Evolutionary conservation across 257 asterid genomes (phyloP), one percentile per base, ranked within the genome.

Genomic region (Salvia hispanica): DNA sequence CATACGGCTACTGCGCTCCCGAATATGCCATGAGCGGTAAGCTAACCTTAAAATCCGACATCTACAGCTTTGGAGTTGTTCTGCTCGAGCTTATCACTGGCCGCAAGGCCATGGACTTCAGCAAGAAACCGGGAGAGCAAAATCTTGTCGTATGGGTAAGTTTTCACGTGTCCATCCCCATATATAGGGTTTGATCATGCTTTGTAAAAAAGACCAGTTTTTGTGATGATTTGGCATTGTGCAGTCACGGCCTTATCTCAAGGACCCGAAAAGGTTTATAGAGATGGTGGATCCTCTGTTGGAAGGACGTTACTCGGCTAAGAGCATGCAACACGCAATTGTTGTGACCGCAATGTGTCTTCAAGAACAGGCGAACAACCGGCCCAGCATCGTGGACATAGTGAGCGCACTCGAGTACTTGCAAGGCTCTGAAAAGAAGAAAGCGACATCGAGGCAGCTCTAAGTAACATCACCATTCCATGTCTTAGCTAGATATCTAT

Each of bases 21-120:
- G 95, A 88, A 39, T 88, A 85, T 13, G 95, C 95, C 39, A 88
- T 88, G 95, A 85, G 95, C 47, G 95, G 95, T 2, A 83, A 83
- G 59, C 73, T 88, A 53, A 82, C 93, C 13, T 53, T 86, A 15
- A 88, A 86, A 74, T 88, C 95, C 0, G 95, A 88, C 63, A 84
- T 88, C 52, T 88, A 88, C 44, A 86, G 93, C 78, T 82, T 88
- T 3, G 95, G 95, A 2, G 92, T 88, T n/a, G 90, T 88, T 25
- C 76, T 88, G 54, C 75, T 88, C 58, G 95, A 88, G 82, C 83
- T 88, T 14, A 84, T 88, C 43, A 86, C 89, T 0, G 95, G 95
- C 10, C 82, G 91, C 6, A 86, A 68, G 69, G 93, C 90, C 42
- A 78, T 83, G 58, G 95, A 88, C 72, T 55, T 56, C 63, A 66